Evolutionary conservation across 1,284 basidiomycete species (phyloP).

Genomic region (Marasmius sp.): DNA sequence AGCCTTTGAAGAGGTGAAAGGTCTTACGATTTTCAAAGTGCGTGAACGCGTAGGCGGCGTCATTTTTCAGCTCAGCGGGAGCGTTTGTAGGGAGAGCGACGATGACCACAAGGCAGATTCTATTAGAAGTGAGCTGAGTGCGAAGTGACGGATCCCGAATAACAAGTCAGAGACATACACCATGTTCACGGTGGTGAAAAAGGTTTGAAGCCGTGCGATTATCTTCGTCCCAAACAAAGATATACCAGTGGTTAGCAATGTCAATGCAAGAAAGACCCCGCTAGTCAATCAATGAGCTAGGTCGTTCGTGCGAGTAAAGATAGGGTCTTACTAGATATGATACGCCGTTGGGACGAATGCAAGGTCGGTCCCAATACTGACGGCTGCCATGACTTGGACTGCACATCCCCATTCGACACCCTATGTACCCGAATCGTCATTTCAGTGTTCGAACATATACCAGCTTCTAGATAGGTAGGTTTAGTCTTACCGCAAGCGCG

Average conservation of each 20-base stretch:
- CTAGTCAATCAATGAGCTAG: constrained; percentile 31
- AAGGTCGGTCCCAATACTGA: constrained; percentile 54
- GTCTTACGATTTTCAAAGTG: constrained; percentile 46
- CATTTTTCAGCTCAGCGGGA: constrained; percentile 66
- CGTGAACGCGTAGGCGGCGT: constrained; percentile 63
- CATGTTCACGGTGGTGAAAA: constrained; percentile 71
- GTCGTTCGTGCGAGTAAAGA: neutral
- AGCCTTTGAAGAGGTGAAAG: neutral
- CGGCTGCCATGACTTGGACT: constrained; percentile 69
- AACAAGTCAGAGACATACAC: constrained; percentile 39
- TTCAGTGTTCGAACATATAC: neutral
- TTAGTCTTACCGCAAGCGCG: constrained; percentile 51
- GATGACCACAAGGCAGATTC: constrained; percentile 71
- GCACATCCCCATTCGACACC: constrained; percentile 74
- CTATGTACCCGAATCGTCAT: neutral
- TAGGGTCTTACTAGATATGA: constrained; percentile 54
- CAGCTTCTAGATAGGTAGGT: neutral
- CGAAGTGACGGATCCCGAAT: neutral
- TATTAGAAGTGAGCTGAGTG: constrained; percentile 25
- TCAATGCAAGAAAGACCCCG: constrained; percentile 57
- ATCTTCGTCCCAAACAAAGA: constrained; percentile 34
- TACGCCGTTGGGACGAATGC: constrained; percentile 51
- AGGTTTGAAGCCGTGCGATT: constrained; percentile 69
- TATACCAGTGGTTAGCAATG: constrained; percentile 56
- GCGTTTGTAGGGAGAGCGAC: constrained; percentile 75